Evolutionary conservation across 2,329 filamentous ascomycete species (phyloP), one percentile per base, ranked within the genome.

Genomic region (Verticillium dahliae): DNA sequence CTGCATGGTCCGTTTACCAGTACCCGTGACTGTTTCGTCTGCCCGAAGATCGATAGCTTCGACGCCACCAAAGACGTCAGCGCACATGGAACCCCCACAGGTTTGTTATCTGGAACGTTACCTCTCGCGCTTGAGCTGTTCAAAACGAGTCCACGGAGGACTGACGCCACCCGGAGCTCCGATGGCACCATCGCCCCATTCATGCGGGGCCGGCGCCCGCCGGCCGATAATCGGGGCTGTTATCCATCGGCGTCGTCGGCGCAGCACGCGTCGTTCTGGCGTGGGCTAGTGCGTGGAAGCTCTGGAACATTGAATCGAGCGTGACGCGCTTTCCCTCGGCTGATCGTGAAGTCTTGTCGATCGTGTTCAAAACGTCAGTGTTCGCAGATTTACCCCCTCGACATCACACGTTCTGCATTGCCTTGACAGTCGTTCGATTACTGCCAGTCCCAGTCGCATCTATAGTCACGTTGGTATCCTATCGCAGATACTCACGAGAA

Each of bases 141-240:
- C 9, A 18, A 52, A 27, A 52, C 7, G 45, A n/a, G 18, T 4
- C 9, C 9, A 52, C 45, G 45, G 45, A 52, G 45, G n/a, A 6
- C 22, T 52, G 58, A 54, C 45, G 41, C 58, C 15, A 59, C 41
- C 45, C 45, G 34, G 45, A n/a, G 27, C 41, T 34, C 41, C 33
- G 33, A 59, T 59, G 35, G 58, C 58, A 54, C 33, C 58, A 59
- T 59, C 58, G 39, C 57, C 57, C 38, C 38, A 58, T 27, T 14
- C 15, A 27, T 31, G 37, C 57, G 38, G 39, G 27, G 14, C 38
- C 57, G 57, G 57, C 57, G 27, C 39, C 22, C 57, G 41, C 57
- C 57, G 57, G 57, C 38, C 57, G 57, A 58, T 58, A 35, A 58
- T 58, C 56, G 56, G 56, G 56, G 27, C 18, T 52, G 45, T 31